phyloP scores from a whole-genome alignment of 2,329 filamentous ascomycete genomes.

The Zymoseptoria crescenta region DNA sequence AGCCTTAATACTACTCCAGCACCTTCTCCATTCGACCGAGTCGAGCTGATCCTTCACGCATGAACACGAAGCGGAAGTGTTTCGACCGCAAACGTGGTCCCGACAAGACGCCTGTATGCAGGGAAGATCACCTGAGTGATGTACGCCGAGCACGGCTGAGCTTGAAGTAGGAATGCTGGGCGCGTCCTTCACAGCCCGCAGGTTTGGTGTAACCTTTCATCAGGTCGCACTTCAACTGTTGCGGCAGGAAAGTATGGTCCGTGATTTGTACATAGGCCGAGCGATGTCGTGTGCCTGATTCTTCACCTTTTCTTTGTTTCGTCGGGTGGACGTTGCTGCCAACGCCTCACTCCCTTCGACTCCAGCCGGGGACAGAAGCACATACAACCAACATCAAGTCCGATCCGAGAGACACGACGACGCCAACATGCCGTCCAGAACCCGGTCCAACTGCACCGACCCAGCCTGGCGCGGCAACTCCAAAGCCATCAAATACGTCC shows the following conservation, averaged over 20 bases:
- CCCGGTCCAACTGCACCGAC: background rate
- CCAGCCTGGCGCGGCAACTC: background rate
- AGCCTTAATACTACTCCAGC: too few species aligned
- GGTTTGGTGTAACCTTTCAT: background rate
- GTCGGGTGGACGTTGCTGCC: too few species aligned
- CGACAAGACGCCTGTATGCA: too few species aligned
- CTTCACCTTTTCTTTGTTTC: too few species aligned
- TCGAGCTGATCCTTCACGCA: background rate
- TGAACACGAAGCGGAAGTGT: background rate
- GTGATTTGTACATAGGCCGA: too few species aligned
- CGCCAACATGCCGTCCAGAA: background rate
- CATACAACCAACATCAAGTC: background rate
- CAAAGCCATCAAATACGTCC: background rate
- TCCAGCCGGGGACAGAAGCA: too few species aligned
- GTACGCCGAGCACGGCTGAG: background rate
- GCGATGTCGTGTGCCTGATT: too few species aligned
- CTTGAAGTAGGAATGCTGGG: background rate
- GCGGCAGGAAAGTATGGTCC: too few species aligned
- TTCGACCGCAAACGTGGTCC: too few species aligned
- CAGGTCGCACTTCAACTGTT: too few species aligned
- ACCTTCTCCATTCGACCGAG: too few species aligned
- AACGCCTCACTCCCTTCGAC: background rate
- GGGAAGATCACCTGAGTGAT: background rate
- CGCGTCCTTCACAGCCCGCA: background rate
- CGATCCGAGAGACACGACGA: background rate